phyloP scores from a whole-genome alignment of 2,329 filamentous ascomycete genomes.

The Aaosphaeria arxii region DNA sequence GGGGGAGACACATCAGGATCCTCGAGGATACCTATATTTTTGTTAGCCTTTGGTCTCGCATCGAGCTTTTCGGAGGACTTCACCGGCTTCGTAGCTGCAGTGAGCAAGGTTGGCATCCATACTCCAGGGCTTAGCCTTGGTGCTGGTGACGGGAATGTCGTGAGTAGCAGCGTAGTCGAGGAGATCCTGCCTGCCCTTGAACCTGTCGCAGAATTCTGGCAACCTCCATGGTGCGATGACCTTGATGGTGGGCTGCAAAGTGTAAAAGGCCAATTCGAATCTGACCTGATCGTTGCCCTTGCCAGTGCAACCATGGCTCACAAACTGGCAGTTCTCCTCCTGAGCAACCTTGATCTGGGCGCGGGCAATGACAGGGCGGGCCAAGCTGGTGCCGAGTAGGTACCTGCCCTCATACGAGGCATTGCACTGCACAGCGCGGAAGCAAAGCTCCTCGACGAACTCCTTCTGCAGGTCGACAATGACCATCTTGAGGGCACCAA shows the following conservation, averaged over 20 bases:
- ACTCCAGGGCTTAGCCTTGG: slow-evolving; percentile 69
- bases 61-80: neutral
- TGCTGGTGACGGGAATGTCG: slow-evolving; percentile 69
- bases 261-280: slow-evolving; percentile 63
- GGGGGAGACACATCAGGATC: slow-evolving; percentile 64
- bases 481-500: slow-evolving; percentile 65
- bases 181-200: slow-evolving; percentile 69
- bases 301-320: slow-evolving; percentile 46
- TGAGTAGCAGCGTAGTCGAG: slow-evolving; percentile 67
- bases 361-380: slow-evolving; percentile 68
- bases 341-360: slow-evolving; percentile 63
- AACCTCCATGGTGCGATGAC: slow-evolving; percentile 74
- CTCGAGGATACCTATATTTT: slow-evolving; percentile 55
- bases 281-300: slow-evolving; percentile 67
- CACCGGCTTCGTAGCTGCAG: slow-evolving; percentile 75
- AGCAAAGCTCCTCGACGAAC: slow-evolving; percentile 79
- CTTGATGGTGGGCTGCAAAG: slow-evolving; percentile 63
- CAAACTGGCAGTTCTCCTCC: slow-evolving; percentile 56
- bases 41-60: neutral
- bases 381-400: slow-evolving; percentile 58
- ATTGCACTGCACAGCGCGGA: slow-evolving; percentile 72
- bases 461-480: slow-evolving; percentile 66
- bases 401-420: slow-evolving; percentile 55
- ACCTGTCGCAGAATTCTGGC: slow-evolving; percentile 67
- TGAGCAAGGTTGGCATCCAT: slow-evolving; percentile 72